These are phyloP conservation scores for Coelastrella sp. DNA, from an alignment of 139 green algal genomes.

Conservation along the genomic window DNA sequence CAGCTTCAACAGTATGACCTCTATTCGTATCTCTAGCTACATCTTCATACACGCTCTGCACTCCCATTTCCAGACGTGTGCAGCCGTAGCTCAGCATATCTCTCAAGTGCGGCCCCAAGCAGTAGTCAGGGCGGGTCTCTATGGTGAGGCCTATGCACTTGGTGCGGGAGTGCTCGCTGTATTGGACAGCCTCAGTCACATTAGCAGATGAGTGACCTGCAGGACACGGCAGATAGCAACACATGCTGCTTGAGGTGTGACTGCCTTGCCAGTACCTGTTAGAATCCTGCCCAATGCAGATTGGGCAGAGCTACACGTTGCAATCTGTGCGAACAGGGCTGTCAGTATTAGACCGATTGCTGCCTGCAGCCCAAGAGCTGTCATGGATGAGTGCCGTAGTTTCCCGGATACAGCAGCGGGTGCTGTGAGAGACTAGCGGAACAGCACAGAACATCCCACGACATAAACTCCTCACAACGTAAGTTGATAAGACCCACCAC, in stretches of 20 bases:
- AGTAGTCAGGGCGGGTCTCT: slow-evolving; percentile 97
- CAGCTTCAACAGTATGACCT: slow-evolving; percentile 77
- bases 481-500: too few species aligned
- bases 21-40: slow-evolving; percentile 98
- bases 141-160: slow-evolving; percentile 98
- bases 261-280: too few species aligned
- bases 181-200: slow-evolving; percentile 47
- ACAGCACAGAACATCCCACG: too few species aligned
- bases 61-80: slow-evolving; percentile 96
- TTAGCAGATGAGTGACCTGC: slow-evolving; percentile 34
- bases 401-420: too few species aligned
- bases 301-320: too few species aligned
- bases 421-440: too few species aligned
- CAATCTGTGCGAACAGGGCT: too few species aligned
- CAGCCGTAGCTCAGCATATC: slow-evolving; percentile 96
- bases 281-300: too few species aligned
- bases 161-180: slow-evolving; percentile 81
- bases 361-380: background rate
- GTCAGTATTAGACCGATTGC: too few species aligned
- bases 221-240: slow-evolving; percentile 1
- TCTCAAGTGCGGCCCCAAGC: slow-evolving; percentile 75
- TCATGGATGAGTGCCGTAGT: too few species aligned
- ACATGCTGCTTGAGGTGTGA: too few species aligned
- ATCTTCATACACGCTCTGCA: slow-evolving; percentile 87
- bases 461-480: too few species aligned